Base-by-base conservation (phyloP, 2,329 filamentous ascomycete species). In the Fusarium mangiferae region DNA sequence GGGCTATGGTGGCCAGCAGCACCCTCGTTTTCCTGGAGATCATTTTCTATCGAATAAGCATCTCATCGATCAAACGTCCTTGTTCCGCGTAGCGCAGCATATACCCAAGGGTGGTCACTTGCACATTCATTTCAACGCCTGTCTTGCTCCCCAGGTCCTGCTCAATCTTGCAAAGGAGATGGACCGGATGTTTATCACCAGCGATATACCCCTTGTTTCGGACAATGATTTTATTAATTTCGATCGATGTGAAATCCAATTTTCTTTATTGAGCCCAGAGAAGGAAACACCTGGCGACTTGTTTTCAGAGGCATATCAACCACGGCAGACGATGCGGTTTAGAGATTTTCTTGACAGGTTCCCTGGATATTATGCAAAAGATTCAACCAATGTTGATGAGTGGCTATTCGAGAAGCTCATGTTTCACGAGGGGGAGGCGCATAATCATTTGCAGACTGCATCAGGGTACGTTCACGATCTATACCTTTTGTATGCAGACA, bases 41-140 rank as follows among this genome's bases (percentile, higher is more conserved):
- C 90, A 91, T 78, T 92, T 90, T 77, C 81, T 91, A 30, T 85
- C 86, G 58, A 90, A 90, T 75, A 79, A 84, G 49, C 80, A 86
- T 60, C 80, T 89, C 45, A 89, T 92, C 74, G 81, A 86, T 42
- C 59, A 85, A 52, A 93, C 92, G 14, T 81, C 83, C 48, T 78
- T 94, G 20, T 89, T 90, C 74, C 74, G 84, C 35, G 86, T 92
- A 33, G 88, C 90, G 11, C 83, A 83, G 38, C 78, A 80, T 64
- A 88, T 93, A 84, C 93, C 93, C 46, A 95, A 95, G 80, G 93
- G 92, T 6, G 88, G 88, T 1, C 91, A 94, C 78, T 84, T 94
- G 30, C 93, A 95, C 80, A 88, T 94, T 30, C 93, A 95, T 80
- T 94, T 93, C 85, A 95, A 94, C 79, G 88, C 92, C n/a, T 93